phyloP scores from a whole-genome alignment of 2,329 filamentous ascomycete species.

The Sarocladium strictum region DNA sequence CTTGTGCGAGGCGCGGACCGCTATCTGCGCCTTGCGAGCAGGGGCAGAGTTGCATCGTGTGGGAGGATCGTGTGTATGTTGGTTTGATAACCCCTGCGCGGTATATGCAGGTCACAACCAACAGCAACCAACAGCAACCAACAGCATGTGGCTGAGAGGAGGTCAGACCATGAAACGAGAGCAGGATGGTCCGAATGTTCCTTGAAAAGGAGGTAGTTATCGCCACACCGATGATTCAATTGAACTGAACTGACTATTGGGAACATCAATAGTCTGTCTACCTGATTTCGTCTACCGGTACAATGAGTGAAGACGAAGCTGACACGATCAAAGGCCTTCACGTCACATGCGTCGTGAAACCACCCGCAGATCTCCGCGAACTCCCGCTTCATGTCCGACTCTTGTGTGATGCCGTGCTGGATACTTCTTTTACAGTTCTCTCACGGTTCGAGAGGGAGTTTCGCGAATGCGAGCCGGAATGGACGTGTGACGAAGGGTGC shows the following conservation, averaged over 20 bases:
- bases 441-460: neutral
- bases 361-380: neutral
- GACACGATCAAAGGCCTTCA: neutral
- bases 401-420: neutral
- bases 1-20: neutral
- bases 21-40: neutral
- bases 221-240: neutral
- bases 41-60: neutral
- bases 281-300: neutral
- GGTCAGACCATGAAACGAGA: neutral
- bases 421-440: neutral
- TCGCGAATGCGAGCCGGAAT: conserved; percentile 1
- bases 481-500: neutral
- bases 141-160: neutral
- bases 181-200: neutral
- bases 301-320: neutral
- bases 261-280: neutral
- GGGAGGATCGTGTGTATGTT: conserved; percentile 4
- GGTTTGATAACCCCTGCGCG: neutral
- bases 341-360: neutral
- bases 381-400: neutral
- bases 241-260: neutral
- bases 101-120: neutral
- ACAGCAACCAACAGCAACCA: neutral
- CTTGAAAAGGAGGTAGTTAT: neutral